Conservation (phyloP, 352 stramenopile genomes). For the Phytophthora cryptogea region DNA sequence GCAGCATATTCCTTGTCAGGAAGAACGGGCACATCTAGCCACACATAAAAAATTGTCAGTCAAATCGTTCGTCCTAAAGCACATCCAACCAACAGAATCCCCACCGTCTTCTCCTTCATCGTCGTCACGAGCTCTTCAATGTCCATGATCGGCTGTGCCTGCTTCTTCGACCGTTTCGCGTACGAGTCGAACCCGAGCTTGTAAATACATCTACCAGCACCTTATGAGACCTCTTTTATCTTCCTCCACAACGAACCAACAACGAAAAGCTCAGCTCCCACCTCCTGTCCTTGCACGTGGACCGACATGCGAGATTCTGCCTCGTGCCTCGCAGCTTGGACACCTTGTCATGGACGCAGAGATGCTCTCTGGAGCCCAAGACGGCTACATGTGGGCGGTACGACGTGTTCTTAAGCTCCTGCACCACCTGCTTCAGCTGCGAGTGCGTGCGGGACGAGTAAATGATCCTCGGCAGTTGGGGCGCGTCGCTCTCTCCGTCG, state of each 20-base stretch:
- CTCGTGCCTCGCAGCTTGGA: conserved; percentile 79
- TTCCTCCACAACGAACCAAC: not conserved
- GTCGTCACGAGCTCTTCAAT: conserved; percentile 97
- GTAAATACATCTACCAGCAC: conserved; percentile 57
- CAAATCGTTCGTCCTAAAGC: not conserved
- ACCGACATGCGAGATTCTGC: conserved; percentile 89
- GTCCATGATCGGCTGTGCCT: conserved; percentile 92
- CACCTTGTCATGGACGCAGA: conserved; percentile 97
- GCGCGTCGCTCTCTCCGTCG: conserved; percentile 39
- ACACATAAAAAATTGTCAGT: not conserved
- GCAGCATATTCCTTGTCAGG: conserved; percentile 89
- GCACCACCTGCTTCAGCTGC: conserved; percentile 97
- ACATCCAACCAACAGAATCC: conserved; percentile 5
- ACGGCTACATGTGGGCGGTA: conserved; percentile 91
- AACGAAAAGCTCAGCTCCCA: conserved; percentile 25
- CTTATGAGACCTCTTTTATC: not conserved
- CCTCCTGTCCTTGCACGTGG: conserved; percentile 90
- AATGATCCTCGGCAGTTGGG: conserved; percentile 91
- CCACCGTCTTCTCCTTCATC: conserved; percentile 80
- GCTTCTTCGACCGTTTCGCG: conserved; percentile 51
- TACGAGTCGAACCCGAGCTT: conserved; percentile 80
- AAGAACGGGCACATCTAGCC: conserved; percentile 98
- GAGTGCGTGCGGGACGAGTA: conserved; percentile 98
- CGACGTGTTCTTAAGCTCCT: conserved; percentile 95
- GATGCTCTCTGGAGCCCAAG: conserved; percentile 95